phyloP scores from a whole-genome alignment of 495 filamentous ascomycete genomes.

The Penicillium psychrofluorescens region DNA sequence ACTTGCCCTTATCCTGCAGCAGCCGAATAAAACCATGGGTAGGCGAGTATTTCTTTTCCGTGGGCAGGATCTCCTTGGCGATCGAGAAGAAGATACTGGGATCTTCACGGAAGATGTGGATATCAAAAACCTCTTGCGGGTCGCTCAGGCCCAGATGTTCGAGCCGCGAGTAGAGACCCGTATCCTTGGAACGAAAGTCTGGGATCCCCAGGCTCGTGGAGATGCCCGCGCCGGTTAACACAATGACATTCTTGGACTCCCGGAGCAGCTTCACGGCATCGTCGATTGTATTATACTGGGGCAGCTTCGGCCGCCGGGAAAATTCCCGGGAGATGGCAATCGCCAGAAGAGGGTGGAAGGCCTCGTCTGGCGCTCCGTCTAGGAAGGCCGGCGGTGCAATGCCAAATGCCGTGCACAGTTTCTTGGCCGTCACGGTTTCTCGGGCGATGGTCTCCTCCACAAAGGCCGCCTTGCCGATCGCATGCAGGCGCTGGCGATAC shows the following conservation, averaged over 20 bases:
- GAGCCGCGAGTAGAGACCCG: slow-evolving; percentile 65
- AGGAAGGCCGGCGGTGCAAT: slow-evolving; percentile 70
- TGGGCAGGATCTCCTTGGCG: slow-evolving; percentile 84
- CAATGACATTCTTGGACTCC: slow-evolving; percentile 74
- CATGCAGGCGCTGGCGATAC: slow-evolving; percentile 62
- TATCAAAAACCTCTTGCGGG: slow-evolving; percentile 93
- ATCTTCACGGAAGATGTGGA: slow-evolving; percentile 75
- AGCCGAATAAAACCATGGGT: slow-evolving; percentile 94
- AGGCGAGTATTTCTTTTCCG: slow-evolving; percentile 65
- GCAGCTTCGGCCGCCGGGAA: slow-evolving; percentile 70
- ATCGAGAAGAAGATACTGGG: slow-evolving; percentile 88
- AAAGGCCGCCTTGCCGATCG: slow-evolving; percentile 70
- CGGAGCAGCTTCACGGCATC: slow-evolving; percentile 76
- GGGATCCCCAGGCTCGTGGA: slow-evolving; percentile 64
- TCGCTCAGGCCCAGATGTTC: slow-evolving; percentile 69
- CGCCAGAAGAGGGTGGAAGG: slow-evolving; percentile 66
- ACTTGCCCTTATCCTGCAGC: slow-evolving; percentile 82
- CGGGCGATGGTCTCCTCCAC: slow-evolving; percentile 62
- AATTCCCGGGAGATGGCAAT: slow-evolving; percentile 78
- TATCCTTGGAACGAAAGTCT: slow-evolving; percentile 61
- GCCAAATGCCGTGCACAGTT: slow-evolving; percentile 87
- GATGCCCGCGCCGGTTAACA: slow-evolving; percentile 92
- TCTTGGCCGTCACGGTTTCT: slow-evolving; percentile 65
- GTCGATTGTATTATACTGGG: slow-evolving; percentile 76
- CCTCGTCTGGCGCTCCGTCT: slow-evolving; percentile 64